A percentile compares a stretch with the other conserved stretches of the same genome.
Evolutionary conservation across 129 eudicot species (phyloP).

Genomic region (Lactuca sativa): DNA sequence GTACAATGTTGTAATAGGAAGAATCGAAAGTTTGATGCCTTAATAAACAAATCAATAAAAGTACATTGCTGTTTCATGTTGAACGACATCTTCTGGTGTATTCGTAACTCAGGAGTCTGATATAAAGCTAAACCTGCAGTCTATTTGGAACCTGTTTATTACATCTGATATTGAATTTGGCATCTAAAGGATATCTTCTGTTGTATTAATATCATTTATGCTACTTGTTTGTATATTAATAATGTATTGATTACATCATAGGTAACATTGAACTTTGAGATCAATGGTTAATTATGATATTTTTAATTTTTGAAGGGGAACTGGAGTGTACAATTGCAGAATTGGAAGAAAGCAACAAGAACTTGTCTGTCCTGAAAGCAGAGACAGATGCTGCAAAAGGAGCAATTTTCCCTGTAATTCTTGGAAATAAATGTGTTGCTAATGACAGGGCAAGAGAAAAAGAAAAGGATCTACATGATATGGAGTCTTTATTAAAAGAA

Average conservation of each 20-base stretch:
- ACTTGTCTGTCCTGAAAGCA: slow-evolving; percentile 66
- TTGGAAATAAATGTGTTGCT: slow-evolving; percentile 62
- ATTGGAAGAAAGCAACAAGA: slow-evolving; percentile 73
- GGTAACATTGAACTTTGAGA: slow-evolving; percentile 1
- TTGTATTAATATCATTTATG: slow-evolving; percentile 8
- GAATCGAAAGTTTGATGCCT: background rate
- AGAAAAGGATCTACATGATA: slow-evolving; percentile 76
- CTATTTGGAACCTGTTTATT: slow-evolving; percentile 3
- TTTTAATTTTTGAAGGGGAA: slow-evolving; percentile 54
- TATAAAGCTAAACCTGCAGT: slow-evolving; percentile 9
- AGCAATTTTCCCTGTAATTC: slow-evolving; percentile 64
- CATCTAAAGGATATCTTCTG: slow-evolving; percentile 3
- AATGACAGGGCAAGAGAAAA: slow-evolving; percentile 65
- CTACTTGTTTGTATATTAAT: background rate
- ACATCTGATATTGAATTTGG: slow-evolving; percentile 3
- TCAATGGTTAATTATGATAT: slow-evolving; percentile 15
- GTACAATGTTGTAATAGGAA: background rate
- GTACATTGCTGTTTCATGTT: background rate
- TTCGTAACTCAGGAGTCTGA: background rate
- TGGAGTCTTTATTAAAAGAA: slow-evolving; percentile 82
- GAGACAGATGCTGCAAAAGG: slow-evolving; percentile 73
- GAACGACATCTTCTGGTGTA: background rate
- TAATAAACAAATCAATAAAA: background rate
- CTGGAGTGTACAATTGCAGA: slow-evolving; percentile 65
- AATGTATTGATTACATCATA: background rate